Evolutionary conservation across 1,284 basidiomycete species (phyloP), one percentile per base, ranked within the genome.

Genomic region (Pseudozyma hubeiensis): DNA sequence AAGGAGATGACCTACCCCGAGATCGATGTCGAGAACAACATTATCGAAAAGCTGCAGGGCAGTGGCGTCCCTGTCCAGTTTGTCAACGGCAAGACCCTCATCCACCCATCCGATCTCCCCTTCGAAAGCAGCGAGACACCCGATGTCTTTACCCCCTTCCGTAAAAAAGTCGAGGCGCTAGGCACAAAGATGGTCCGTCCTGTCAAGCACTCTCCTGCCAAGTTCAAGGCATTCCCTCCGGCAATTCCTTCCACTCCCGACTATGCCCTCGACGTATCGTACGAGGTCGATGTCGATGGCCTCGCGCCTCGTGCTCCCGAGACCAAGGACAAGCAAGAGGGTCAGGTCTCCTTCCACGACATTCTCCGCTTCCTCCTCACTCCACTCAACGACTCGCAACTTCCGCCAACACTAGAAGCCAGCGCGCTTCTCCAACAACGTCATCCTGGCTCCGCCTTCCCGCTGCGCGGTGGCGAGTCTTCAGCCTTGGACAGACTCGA

Each of bases 141-240:
- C 3, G 86, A 87, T 67, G 85, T 87, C 39, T 88, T 87, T 57
- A 88, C 87, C 0, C 83, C 83, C 4, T 88, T 87, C 78, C 77
- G 87, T 17, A 87, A 87, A 66, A 80, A 82, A 40, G 85, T 87
- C 35, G 87, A 88, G 64, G 85, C 87, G n/a, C 61, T 81, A 8
- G 86, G 85, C 0, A 54, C 84, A 7, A 74, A 78, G 10, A 82
- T 87, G 76, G 80, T 80, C 4, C 74, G 80, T 13, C 77, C 79
- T 16, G 53, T 63, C 52, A 73, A 76, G 56, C 54, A 54, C 11
- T 47, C 70, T 11, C 80, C 80, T 3, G 24, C 53, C 50, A 69
- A 54, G 43, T 81, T 80, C 72, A 81, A 81, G 44, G 14, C 77
- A 6, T 73, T 78, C 47, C 72, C 74, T 7, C 54, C 69, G 13